Percentiles rank a stretch among this genome's conserved stretches.
phyloP scores from a whole-genome alignment of 179 eudicot species.

The Camellia oleifera region DNA sequence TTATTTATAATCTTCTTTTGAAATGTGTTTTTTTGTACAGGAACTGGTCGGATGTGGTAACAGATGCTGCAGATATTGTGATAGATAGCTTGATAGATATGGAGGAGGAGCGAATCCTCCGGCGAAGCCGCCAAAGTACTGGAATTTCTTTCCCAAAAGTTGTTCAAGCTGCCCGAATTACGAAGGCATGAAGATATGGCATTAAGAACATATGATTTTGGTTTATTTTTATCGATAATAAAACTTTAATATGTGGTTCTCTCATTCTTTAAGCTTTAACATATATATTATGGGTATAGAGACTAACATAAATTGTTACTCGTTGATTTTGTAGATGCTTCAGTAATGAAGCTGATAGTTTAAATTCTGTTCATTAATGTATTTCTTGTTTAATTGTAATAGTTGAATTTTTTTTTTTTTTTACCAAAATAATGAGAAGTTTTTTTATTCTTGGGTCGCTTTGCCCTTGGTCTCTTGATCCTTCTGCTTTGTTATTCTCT shows the following conservation, averaged over 20 bases:
- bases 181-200: not conserved
- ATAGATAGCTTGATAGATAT: constrained; percentile 25
- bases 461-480: no score
- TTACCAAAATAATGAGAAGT: not conserved
- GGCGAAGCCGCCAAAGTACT: not conserved
- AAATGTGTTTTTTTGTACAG: constrained; percentile 6
- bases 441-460: no score
- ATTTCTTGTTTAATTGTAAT: not conserved
- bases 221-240: not conserved
- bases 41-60: constrained; percentile 35
- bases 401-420: no score
- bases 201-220: not conserved
- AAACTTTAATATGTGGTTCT: not conserved
- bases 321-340: not conserved
- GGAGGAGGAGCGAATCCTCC: constrained; percentile 8
- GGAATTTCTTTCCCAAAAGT: not conserved
- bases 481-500: no score
- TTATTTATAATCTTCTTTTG: no score
- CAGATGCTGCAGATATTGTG: constrained; percentile 25
- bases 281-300: not conserved
- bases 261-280: not conserved
- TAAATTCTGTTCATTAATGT: not conserved
- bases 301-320: not conserved
- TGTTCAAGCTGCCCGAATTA: not conserved
- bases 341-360: not conserved